Evolutionary conservation across 2,329 filamentous ascomycete genomes (phyloP).

Genomic region (Botrytis medusae): DNA sequence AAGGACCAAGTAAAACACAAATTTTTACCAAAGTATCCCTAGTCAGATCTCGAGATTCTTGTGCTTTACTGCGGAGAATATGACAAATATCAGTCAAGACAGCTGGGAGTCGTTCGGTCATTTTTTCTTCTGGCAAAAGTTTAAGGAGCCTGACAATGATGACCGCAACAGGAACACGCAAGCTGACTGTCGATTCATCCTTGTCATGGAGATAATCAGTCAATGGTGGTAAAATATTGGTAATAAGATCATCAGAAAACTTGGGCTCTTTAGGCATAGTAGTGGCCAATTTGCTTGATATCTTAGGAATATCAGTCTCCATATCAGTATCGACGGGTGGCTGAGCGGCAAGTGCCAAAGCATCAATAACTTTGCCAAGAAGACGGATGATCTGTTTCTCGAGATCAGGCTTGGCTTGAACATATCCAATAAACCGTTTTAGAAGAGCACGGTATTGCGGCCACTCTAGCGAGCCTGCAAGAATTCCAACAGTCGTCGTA

Average conservation of each 20-base stretch:
- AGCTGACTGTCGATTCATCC: constrained; percentile 89
- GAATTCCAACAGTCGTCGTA: constrained; percentile 71
- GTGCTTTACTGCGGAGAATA: constrained; percentile 83
- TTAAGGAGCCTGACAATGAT: constrained; percentile 86
- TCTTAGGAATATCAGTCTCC: constrained; percentile 39
- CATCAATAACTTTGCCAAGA: constrained; percentile 77
- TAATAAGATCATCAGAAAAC: constrained; percentile 68
- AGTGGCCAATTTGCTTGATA: constrained; percentile 51
- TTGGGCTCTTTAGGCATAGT: constrained; percentile 68
- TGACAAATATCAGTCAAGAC: constrained; percentile 91
- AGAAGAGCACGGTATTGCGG: constrained; percentile 84
- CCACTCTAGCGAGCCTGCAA: constrained; percentile 82
- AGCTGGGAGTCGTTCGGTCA: constrained; percentile 73
- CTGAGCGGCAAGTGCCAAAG: constrained; percentile 58
- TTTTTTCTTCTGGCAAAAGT: constrained; percentile 70
- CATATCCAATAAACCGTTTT: constrained; percentile 77
- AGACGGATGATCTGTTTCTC: constrained; percentile 86
- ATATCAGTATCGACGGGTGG: constrained; percentile 36
- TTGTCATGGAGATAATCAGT: constrained; percentile 89
- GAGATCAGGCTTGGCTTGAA: constrained; percentile 75
- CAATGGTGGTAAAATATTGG: constrained; percentile 75
- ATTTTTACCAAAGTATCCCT: constrained; percentile 86
- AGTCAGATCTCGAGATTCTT: constrained; percentile 87
- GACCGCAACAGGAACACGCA: constrained; percentile 85
- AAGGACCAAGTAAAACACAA: constrained; percentile 73